A percentile compares a stretch with the other conserved stretches of the same genome.
Conservation (phyloP, 192 early-diverging fungal species). For the Entophlyctis luteolus region DNA sequence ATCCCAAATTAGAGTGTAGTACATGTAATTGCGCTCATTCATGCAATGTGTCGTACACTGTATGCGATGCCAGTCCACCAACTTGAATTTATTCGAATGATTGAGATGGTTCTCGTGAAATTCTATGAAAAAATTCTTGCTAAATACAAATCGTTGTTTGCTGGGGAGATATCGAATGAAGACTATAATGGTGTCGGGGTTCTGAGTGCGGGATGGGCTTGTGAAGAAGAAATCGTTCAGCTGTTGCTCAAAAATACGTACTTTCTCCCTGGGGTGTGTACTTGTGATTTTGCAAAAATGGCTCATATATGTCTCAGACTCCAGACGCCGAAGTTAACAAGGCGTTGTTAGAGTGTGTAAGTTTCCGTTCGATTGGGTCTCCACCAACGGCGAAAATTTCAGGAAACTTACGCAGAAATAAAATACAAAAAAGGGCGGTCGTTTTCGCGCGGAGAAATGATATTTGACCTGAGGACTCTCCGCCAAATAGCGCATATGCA, state of each 20-base stretch:
- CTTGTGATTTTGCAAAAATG: neutral
- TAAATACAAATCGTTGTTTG: constrained; percentile 43
- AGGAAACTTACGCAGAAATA: constrained; percentile 76
- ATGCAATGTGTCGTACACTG: constrained; percentile 61
- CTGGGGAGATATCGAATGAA: constrained; percentile 33
- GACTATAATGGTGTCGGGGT: constrained; percentile 39
- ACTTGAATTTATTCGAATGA: constrained; percentile 65
- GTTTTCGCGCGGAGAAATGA: constrained; percentile 71
- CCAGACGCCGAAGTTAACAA: constrained; percentile 43
- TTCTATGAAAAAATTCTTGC: constrained; percentile 65
- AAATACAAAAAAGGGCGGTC: constrained; percentile 75
- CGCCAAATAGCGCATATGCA: constrained; percentile 70
- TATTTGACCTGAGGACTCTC: constrained; percentile 79
- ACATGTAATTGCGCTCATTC: constrained; percentile 55
- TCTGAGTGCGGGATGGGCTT: constrained; percentile 60
- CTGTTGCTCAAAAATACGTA: constrained; percentile 46
- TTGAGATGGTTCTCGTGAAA: constrained; percentile 61
- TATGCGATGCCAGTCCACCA: constrained; percentile 64
- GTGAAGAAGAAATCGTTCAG: constrained; percentile 54
- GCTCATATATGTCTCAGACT: neutral
- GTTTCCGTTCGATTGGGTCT: neutral
- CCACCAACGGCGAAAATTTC: neutral
- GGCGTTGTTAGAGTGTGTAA: constrained; percentile 27
- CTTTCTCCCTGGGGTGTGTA: constrained; percentile 28
- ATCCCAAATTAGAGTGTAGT: constrained; percentile 62